Evolutionary conservation across 345 rosid species (phyloP), one percentile per base, ranked within the genome.

Genomic region (Trapa bicornis): DNA sequence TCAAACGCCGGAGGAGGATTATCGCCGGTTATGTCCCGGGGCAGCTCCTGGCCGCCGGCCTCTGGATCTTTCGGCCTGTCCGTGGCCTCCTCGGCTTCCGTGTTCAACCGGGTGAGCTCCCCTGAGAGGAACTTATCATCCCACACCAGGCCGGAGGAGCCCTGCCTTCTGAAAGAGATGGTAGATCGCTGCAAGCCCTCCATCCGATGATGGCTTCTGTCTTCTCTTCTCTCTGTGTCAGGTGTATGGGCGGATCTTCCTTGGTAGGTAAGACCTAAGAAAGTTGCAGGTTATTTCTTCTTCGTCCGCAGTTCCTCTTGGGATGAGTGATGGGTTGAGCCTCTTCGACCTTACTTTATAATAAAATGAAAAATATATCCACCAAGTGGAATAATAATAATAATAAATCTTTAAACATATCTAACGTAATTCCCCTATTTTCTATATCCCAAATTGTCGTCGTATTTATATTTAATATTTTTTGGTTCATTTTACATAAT

Each of bases 21-120:
- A 72, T 47, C 66, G 29, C 0, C 32, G 47, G 37, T 32, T 3
- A 39, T 39, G 60, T 4, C 22, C 6, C 13, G 29, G 32, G 66
- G 39, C 13, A 47, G 47, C 37, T 52, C 60, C 37, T 67, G 58
- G 41, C 41, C 48, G 17, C 69, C 83, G 85, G 29, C 29, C 29
- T 67, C 67, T 76, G 78, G 12, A 45, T 29, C 70, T 67, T 29
- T 75, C 56, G 8, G 67, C 68, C 0, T 72, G 74, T 54, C 47
- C 73, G 39, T 65, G 74, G 39, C 66, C 53, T 39, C 67, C 64
- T 6, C 71, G 58, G 70, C 29, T 58, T 54, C 54, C 54, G 43
- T 67, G 69, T 22, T 37, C 42, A 22, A 43, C 13, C 39, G 60
- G 61, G 38, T 67, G 61, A 67, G 69, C 60, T 50, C 69, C 60